Base-by-base conservation (phyloP, 2,329 filamentous ascomycete species). In the Alternaria sp. region DNA sequence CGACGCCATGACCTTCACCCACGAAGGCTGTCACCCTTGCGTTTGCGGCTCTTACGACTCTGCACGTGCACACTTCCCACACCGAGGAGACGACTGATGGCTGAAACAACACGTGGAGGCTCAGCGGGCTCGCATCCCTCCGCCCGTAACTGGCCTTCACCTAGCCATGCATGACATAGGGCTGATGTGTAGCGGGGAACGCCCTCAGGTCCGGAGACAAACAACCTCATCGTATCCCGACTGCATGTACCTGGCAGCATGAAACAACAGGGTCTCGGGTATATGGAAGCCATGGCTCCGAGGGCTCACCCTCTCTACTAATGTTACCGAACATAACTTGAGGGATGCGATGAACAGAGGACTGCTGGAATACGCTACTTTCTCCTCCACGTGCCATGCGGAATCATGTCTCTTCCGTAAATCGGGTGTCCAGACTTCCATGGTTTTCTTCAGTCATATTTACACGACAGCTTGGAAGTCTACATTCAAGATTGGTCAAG, bases 91-190 rank as follows among this genome's bases (percentile, higher is more conserved):
- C 55, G 55, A 50, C 25, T 47, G 26, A 20, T 37, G 23, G 47
- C 55, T 59, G 60, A 60, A 54, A 54, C 56, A 57, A 37, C 56
- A 63, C 56, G 56, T 63, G 60, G 44, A 55, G 60, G 60, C 60
- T 59, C 9, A 62, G 55, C 55, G 11, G 18, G n/a, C 11, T 49
- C 23, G 26, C n/a, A 15, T 12, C 7, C 28, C 26, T 46, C 47
- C 33, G 41, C 41, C 18, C 23, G 23, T 44, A 11, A 1, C 15
- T 37, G 12, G 43, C 56, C 46, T 50, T 33, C 43, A 49, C 30
- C 30, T n/a, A 18, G 28, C 28, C 11, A 49, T 62, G 49, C 28
- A 49, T 44, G n/a, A 59, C 49, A 46, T 50, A 43, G 21, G 15
- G 14, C 15, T 37, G 47, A 30, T 15, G 23, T 33, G 21, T 10